Evolutionary conservation across 352 stramenopile species (phyloP).

Genomic region (Phytopythium delawarense): DNA sequence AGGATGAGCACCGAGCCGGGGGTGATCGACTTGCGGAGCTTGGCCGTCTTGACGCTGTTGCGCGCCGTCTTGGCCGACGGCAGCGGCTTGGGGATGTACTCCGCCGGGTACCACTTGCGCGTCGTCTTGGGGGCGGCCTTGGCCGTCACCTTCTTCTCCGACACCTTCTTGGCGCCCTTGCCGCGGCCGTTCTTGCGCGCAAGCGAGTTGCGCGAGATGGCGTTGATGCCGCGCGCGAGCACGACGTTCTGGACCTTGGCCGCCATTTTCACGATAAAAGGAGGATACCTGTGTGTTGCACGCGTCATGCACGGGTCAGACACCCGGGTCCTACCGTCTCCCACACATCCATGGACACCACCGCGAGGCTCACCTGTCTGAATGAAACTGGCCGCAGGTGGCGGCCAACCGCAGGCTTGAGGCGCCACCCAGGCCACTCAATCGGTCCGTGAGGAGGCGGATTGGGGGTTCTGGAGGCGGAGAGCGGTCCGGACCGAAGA

Average conservation of each 20-base stretch:
- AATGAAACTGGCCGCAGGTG: slow-evolving; percentile 33
- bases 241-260: slow-evolving; percentile 65
- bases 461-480: neutral
- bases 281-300: slow-evolving; percentile 36
- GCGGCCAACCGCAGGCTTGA: neutral
- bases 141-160: slow-evolving; percentile 56
- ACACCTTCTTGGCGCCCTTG: slow-evolving; percentile 58
- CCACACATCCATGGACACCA: neutral
- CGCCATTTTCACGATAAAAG: slow-evolving; percentile 33
- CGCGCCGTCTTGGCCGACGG: slow-evolving; percentile 65
- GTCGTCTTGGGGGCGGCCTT: slow-evolving; percentile 39
- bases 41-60: slow-evolving; percentile 86
- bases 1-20: slow-evolving; percentile 98
- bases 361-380: slow-evolving; percentile 47
- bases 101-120: slow-evolving; percentile 69
- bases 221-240: slow-evolving; percentile 76
- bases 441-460: neutral
- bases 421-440: slow-evolving; percentile 3
- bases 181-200: slow-evolving; percentile 54
- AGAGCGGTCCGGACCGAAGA: neutral
- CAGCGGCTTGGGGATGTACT: slow-evolving; percentile 61
- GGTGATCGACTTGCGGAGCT: slow-evolving; percentile 95
- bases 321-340: neutral
- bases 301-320: neutral
- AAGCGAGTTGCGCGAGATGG: slow-evolving; percentile 65